phyloP scores from a whole-genome alignment of 345 rosid genomes.

The Combretum micranthum region DNA sequence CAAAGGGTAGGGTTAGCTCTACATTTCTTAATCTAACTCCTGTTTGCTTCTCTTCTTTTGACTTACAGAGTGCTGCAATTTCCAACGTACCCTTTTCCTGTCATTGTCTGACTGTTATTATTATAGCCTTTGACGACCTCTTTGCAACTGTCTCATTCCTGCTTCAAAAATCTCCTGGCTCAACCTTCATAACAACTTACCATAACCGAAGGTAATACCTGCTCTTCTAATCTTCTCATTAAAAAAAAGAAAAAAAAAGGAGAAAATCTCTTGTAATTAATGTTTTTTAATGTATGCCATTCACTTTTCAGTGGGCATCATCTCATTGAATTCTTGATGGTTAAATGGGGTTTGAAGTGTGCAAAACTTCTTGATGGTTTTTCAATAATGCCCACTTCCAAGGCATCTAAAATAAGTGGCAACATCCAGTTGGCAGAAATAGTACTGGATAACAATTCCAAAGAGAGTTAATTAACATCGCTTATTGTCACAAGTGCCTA shows the following conservation, averaged over 20 bases:
- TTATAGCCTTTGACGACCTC: conserved; percentile 74
- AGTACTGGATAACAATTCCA: conserved; percentile 13
- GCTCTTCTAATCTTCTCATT: not conserved
- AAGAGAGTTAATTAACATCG: conserved; percentile 16
- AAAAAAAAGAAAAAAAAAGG: not conserved
- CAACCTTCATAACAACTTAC: conserved; percentile 80
- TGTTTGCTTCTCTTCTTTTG: conserved; percentile 1
- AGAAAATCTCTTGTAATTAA: not conserved
- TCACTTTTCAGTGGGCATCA: conserved; percentile 68
- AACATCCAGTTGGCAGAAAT: conserved; percentile 82
- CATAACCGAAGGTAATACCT: conserved; percentile 78
- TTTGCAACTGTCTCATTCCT: conserved; percentile 74
- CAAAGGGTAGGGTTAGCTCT: conserved; percentile 42
- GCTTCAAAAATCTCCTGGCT: conserved; percentile 61
- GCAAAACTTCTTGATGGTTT: conserved; percentile 68
- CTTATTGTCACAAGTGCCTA: not conserved
- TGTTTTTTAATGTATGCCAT: not conserved
- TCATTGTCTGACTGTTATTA: conserved; percentile 5
- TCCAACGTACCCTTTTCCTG: not conserved
- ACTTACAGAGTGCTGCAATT: not conserved
- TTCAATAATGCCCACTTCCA: conserved; percentile 68
- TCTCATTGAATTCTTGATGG: conserved; percentile 85
- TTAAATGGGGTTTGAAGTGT: conserved; percentile 80
- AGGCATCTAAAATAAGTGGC: conserved; percentile 55
- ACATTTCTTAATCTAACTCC: not conserved